phyloP scores from a whole-genome alignment of 2,329 filamentous ascomycete species.

The Lasiodiplodia citricola region DNA sequence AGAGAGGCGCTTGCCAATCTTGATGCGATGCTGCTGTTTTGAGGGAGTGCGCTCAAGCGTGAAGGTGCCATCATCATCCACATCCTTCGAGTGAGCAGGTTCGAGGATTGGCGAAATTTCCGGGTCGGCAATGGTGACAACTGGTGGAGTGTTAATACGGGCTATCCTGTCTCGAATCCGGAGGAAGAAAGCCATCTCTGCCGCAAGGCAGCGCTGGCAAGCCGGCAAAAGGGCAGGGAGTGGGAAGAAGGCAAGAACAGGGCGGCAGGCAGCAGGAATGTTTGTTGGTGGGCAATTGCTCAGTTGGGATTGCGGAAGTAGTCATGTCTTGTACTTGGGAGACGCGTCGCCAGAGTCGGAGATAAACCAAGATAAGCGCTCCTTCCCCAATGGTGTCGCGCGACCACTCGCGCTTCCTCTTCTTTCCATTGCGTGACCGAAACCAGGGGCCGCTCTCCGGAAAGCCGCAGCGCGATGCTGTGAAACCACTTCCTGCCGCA shows the following conservation, averaged over 20 bases:
- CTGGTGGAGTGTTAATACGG: constrained; percentile 35
- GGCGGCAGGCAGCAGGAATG: not conserved
- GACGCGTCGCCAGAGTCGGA: constrained; percentile 1
- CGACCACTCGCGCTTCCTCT: not conserved
- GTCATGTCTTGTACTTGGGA: constrained; percentile 3
- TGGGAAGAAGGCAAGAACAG: not conserved
- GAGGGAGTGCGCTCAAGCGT: constrained; percentile 46
- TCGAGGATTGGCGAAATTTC: constrained; percentile 56
- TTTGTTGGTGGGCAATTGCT: not conserved
- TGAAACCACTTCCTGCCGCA: not conserved
- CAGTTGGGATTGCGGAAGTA: not conserved
- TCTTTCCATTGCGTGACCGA: not conserved
- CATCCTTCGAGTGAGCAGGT: constrained; percentile 49
- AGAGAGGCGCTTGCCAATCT: constrained; percentile 49
- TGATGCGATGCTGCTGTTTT: constrained; percentile 43
- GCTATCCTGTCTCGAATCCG: not conserved
- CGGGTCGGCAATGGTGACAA: constrained; percentile 53
- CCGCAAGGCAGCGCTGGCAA: not conserved
- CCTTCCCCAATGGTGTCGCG: constrained; percentile 20
- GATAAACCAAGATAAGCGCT: constrained; percentile 21
- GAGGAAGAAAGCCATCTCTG: not conserved
- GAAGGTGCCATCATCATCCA: constrained; percentile 48
- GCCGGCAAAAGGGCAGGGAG: not conserved
- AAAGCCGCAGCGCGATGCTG: not conserved
- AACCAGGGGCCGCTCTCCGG: not conserved